Conservation (phyloP, 306 rosid genomes). For the Casuarina glauca region DNA sequence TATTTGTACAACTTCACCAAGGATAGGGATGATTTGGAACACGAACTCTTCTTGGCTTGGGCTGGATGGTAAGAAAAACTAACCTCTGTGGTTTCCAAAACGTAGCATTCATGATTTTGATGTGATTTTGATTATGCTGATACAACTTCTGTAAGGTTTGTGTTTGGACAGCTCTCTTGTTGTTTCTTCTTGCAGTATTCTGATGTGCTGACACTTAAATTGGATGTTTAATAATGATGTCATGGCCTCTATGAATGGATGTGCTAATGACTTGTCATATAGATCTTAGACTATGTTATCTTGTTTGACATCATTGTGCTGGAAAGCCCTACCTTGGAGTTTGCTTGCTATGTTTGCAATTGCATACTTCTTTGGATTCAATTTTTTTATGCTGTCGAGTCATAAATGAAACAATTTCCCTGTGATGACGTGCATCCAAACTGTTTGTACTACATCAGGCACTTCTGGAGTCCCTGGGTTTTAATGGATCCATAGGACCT, state of each 20-base stretch:
- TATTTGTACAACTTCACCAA: not conserved
- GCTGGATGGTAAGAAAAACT: slow-evolving; percentile 66
- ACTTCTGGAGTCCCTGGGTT: slow-evolving; percentile 85
- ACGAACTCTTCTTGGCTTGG: slow-evolving; percentile 73
- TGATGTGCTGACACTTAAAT: not conserved
- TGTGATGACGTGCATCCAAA: not conserved
- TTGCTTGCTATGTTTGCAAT: not conserved
- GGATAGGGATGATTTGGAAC: slow-evolving; percentile 57
- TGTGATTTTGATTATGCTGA: slow-evolving; percentile 20
- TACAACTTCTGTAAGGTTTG: slow-evolving; percentile 63
- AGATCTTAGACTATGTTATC: not conserved
- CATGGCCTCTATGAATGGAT: not conserved
- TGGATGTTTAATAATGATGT: not conserved
- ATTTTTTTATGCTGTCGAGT: slow-evolving; percentile 1
- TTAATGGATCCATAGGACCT: slow-evolving; percentile 78
- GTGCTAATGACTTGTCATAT: not conserved
- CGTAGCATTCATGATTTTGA: not conserved
- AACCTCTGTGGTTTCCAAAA: not conserved
- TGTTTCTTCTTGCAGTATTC: slow-evolving; percentile 42
- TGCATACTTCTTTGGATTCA: not conserved
- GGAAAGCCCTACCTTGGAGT: not conserved
- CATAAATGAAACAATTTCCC: not conserved
- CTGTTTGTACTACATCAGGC: slow-evolving; percentile 51
- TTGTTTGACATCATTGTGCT: not conserved
- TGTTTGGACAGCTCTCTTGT: slow-evolving; percentile 77